Evolutionary conservation across 2,329 filamentous ascomycete species (phyloP).

Genomic region (Trichophyton schoenleinii): DNA sequence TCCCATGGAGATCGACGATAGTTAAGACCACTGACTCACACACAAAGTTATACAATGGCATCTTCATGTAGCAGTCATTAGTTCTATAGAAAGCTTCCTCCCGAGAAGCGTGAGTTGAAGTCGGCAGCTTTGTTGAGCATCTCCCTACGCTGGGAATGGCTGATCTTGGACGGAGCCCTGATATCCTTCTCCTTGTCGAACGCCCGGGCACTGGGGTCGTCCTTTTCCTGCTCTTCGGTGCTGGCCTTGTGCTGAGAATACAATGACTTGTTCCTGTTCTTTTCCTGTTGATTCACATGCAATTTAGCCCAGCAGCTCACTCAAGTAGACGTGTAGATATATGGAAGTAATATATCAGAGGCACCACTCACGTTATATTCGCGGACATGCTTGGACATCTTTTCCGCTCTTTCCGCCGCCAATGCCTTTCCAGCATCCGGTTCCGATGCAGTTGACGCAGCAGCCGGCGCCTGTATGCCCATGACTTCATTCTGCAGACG

Average conservation of each 20-base stretch:
- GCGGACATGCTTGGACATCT: constrained; percentile 11
- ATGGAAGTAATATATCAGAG: not conserved
- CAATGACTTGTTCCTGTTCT: constrained; percentile 12
- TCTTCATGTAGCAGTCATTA: not conserved
- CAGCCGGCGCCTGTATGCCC: constrained; percentile 43
- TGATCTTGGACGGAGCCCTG: constrained; percentile 59
- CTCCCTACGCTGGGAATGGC: constrained; percentile 60
- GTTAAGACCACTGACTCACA: not conserved
- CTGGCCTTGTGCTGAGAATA: constrained; percentile 12
- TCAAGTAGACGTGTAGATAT: not conserved
- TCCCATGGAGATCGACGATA: constrained; percentile 22
- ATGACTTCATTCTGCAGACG: constrained; percentile 70
- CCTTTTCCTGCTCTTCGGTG: constrained; percentile 47
- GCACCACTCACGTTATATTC: constrained; percentile 15
- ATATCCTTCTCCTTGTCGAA: constrained; percentile 96
- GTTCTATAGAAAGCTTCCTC: constrained; percentile 47
- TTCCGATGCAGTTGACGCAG: not conserved
- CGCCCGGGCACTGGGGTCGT: constrained; percentile 77
- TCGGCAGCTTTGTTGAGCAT: constrained; percentile 60
- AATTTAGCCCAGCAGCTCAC: not conserved
- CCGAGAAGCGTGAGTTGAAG: constrained; percentile 70
- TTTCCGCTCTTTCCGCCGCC: constrained; percentile 2
- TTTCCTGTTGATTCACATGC: constrained; percentile 8
- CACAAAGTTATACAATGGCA: not conserved
- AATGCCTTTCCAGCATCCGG: constrained; percentile 3